Percentiles rank a stretch among this genome's conserved stretches.
Conservation (phyloP, 169 alveolate genomes). For the Blepharisma undulans region DNA sequence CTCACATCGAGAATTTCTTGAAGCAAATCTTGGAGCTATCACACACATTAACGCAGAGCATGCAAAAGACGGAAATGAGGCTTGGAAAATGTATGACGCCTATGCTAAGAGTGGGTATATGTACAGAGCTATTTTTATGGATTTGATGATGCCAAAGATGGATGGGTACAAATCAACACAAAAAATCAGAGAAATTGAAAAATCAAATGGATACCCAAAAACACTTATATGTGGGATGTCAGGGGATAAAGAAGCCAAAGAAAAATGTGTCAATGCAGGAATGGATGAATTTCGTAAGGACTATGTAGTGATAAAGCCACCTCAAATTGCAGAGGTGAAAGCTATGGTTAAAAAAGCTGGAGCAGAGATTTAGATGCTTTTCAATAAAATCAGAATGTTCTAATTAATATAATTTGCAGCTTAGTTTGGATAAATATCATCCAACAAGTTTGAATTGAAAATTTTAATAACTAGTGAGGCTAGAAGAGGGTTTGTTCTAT, state of each 20-base stretch:
- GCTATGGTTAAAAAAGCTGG: background rate
- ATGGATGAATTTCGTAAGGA: background rate
- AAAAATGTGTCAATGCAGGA: background rate
- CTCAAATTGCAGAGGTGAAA: background rate
- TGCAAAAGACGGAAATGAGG: conserved; percentile 26
- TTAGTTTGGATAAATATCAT: no score
- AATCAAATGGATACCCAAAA: conserved; percentile 13
- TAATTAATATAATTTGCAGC: no score
- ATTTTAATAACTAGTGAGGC: no score
- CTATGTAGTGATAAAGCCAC: background rate
- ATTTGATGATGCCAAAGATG: conserved; percentile 34
- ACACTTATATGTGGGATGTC: conserved; percentile 16
- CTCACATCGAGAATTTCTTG: background rate
- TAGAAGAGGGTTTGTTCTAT: no score
- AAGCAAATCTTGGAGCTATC: background rate
- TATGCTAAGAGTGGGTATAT: conserved; percentile 24
- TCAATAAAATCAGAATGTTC: background rate
- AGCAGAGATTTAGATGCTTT: background rate
- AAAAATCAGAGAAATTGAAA: conserved; percentile 21
- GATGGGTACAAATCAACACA: background rate
- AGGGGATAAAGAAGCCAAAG: background rate
- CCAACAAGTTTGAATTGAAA: no score
- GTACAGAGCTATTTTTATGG: conserved; percentile 24
- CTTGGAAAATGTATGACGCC: background rate
- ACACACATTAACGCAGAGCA: background rate